Evolutionary conservation across 345 rosid genomes (phyloP), one percentile per base, ranked within the genome.

Genomic region (Nephelium lappaceum): DNA sequence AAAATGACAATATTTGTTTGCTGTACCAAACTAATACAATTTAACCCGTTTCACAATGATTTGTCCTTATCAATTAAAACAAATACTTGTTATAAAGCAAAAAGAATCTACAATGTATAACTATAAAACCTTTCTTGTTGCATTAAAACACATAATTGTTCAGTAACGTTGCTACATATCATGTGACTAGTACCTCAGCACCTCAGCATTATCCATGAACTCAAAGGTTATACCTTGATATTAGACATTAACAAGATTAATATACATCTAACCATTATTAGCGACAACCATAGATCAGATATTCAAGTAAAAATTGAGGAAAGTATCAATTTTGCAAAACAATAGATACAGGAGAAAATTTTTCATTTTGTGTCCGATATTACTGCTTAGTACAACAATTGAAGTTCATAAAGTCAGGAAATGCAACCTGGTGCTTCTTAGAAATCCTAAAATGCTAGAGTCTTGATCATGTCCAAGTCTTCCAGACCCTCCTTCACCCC

Each of bases 401-500:
- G 23, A 62, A 75, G 61, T 65, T 21, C 43, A 78, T 53, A 62
- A 65, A 73, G 31, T 51, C 69, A 62, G 68, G 41, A 81, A 70
- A 72, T 68, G 19, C 71, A 79, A 95, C 99, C 96, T 93, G 77
- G 79, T 81, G 84, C 93, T 93, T 78, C 84, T 87, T 69, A 88
- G 77, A 78, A 93, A 82, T 72, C 96, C 96, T 8, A 90, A 82
- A 79, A 88, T 61, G 83, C 93, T 88, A 49, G 98, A 85, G 81
- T 92, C 85, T 77, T 86, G 90, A 66, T 94, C 96, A 79, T 95
- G 97, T 68, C 99, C 99, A 83, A 95, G 99, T 85, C 92, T 89
- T 75, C 98, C 96, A 74, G 87, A 87, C 21, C 90, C 95, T 43
- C 92, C 98, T 78, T 80, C 91, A 74, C 99, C 99, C 99, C 99